phyloP scores from a whole-genome alignment of 371 early-diverging fungal species.

The Batkoa obscura region DNA sequence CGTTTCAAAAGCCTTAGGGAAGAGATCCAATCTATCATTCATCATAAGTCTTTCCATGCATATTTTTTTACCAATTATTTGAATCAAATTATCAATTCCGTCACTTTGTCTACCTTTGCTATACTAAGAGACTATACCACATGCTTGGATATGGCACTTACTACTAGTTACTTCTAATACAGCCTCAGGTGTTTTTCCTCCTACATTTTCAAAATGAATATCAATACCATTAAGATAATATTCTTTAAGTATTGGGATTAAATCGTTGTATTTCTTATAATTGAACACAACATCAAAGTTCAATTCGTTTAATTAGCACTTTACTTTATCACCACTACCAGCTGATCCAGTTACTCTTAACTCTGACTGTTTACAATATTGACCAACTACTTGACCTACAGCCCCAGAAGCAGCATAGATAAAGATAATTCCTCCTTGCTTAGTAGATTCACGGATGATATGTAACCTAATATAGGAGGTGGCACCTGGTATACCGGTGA shows the following conservation, averaged over 20 bases:
- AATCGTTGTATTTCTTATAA: constrained; percentile 31
- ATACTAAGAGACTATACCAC: constrained; percentile 50
- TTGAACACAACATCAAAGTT: constrained; percentile 49
- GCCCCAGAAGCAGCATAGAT: constrained; percentile 36
- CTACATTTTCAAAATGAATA: constrained; percentile 48
- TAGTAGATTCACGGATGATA: constrained; percentile 26
- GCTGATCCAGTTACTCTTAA: constrained; percentile 40
- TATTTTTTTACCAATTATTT: too few relatives aligned
- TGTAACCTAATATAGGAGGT: constrained; percentile 29
- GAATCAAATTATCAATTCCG: too few relatives aligned
- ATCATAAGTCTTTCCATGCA: too few relatives aligned
- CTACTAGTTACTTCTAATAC: constrained; percentile 21
- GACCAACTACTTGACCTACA: constrained; percentile 41
- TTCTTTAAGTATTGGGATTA: constrained; percentile 17
- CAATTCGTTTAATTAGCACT: constrained; percentile 23
- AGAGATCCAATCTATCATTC: too few relatives aligned
- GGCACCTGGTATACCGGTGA: constrained; percentile 33
- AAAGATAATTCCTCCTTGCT: constrained; percentile 41
- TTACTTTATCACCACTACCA: constrained; percentile 46
- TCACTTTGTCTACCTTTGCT: too few relatives aligned
- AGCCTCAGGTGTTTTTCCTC: constrained; percentile 42
- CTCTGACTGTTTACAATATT: constrained; percentile 35
- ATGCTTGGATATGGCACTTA: constrained; percentile 25
- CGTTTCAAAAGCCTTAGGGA: too few relatives aligned
- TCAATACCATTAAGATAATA: constrained; percentile 41